These are phyloP conservation scores for apple (Malus domestica) DNA, from an alignment of 306 rosid genomes.

Conservation along the genomic window ASM211411v1 NC_041797.1:11232001-11232500, in stretches of 20 bases:
- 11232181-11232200: background rate
- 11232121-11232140: too few species aligned
- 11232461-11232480: background rate
- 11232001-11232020: too few species aligned
- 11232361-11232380: conserved; percentile 15
- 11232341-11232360: background rate
- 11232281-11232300: conserved; percentile 15
- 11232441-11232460: too few species aligned
- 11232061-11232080: too few species aligned
- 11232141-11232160: too few species aligned
- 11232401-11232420: background rate
- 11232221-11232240: conserved; percentile 23
- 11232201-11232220: too few species aligned
- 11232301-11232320: conserved; percentile 27
- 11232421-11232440: background rate
- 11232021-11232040: too few species aligned
- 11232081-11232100: too few species aligned
- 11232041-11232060: too few species aligned
- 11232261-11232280: conserved; percentile 10
- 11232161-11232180: too few species aligned
- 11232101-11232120: too few species aligned
- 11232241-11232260: conserved; percentile 12
- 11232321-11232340: background rate
- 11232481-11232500: conserved; percentile 21
- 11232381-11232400: background rate